Evolutionary conservation across 805 yeast genomes (phyloP), one percentile per base, ranked within the genome.

Genomic region (Saccharomycopsis schoenii): DNA sequence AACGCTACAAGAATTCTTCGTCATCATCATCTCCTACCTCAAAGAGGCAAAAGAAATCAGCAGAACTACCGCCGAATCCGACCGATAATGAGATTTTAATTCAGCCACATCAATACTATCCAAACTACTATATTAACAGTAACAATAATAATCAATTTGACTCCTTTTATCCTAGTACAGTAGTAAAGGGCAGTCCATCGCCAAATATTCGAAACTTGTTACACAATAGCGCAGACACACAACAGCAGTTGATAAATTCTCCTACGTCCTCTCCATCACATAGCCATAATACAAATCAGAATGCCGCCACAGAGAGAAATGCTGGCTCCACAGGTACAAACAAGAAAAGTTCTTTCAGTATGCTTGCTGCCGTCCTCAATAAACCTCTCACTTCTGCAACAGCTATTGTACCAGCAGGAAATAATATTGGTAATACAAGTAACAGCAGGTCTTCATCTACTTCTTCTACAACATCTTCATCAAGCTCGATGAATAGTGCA

Each of bases 371-470:
- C 1, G 52, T 47, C 1, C 52, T 47, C n/a, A 47, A 47, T 6
- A 47, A 47, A 21, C 52, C 52, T 3, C 52, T 47, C 9, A 24
- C 52, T 9, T 47, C 34, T 2, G 21, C 19, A 11, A 19, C 52
- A 14, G 52, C 15, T 8, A 14, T 15, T 21, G 6, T 47, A 19
- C n/a, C 52, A 21, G 12, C 52, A 47, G 25, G 52, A 10, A 47
- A 47, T 47, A 47, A 21, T 21, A 17, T 47, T 4, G 21, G 52
- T 8, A 47, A 47, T 47, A 47, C 34, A 47, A 47, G 52, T 24
- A 47, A 47, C 21, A 47, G 52, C 19, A 34, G 54, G 29, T 34
- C 39, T 36, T 54, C 61, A 3, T 40, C 61, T 1, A 40, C 61
- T 36, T 47, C 52, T 15, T 47, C 52, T 15, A 21, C 52, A 25